These are phyloP conservation scores for Gynandropsis gynandra DNA, from an alignment of 345 rosid species.

Conservation along the genomic window DNA sequence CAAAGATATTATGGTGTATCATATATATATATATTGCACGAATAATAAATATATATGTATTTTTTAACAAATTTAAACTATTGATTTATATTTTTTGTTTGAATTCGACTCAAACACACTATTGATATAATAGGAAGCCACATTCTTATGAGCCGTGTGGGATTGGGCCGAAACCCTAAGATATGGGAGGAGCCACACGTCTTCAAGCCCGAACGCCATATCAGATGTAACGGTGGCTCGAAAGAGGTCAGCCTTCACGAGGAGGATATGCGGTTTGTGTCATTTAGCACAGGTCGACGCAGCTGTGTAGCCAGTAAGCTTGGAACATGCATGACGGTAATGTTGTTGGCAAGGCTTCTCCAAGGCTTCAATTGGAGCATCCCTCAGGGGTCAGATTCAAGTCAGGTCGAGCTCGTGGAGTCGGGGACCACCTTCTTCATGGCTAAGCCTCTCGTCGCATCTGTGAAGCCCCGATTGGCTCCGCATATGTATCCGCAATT, in stretches of 20 bases:
- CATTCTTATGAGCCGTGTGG: conserved; percentile 3
- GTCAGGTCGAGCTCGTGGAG: neutral
- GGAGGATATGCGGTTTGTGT: conserved; percentile 1
- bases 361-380: neutral
- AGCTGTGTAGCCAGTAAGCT: neutral
- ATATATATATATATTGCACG: no score
- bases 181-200: neutral
- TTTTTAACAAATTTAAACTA: no score
- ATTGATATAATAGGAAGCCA: conserved; percentile 14
- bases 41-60: no score
- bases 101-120: no score
- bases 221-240: neutral
- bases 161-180: conserved; percentile 2
- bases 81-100: no score
- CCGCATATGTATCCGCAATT: neutral
- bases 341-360: neutral
- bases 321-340: neutral
- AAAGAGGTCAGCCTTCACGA: neutral
- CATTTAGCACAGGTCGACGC: conserved; percentile 1
- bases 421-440: neutral
- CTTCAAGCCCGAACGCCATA: conserved; percentile 2
- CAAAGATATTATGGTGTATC: no score
- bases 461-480: neutral
- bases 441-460: neutral
- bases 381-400: neutral